Evolutionary conservation across 1,284 basidiomycete genomes (phyloP).

Genomic region (Amylostereum areolatum): DNA sequence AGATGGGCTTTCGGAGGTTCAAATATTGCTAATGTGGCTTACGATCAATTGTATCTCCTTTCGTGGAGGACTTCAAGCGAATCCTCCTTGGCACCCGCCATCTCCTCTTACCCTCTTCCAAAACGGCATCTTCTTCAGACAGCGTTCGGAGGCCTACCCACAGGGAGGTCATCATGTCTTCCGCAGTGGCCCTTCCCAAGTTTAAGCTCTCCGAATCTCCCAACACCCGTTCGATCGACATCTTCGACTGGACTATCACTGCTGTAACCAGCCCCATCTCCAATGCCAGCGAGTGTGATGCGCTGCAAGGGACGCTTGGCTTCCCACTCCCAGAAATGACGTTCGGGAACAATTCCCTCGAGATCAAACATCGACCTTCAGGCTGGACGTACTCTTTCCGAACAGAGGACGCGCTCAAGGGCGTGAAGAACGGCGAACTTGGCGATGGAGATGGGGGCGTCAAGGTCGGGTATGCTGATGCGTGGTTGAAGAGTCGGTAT

Average conservation of each 20-base stretch:
- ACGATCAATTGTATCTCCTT: neutral
- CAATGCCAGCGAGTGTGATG: conserved; percentile 70
- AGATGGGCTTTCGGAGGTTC: neutral
- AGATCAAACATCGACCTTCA: conserved; percentile 54
- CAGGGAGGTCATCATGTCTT: conserved; percentile 27
- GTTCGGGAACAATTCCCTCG: conserved; percentile 83
- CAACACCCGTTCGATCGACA: conserved; percentile 59
- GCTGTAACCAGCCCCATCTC: conserved; percentile 68
- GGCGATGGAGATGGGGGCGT: conserved; percentile 81
- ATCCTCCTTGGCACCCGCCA: neutral
- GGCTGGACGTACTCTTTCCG: conserved; percentile 69
- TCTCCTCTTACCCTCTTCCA: conserved; percentile 8
- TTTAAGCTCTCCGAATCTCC: conserved; percentile 62
- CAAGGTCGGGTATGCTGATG: conserved; percentile 91
- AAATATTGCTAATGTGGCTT: neutral
- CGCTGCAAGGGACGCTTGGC: conserved; percentile 54
- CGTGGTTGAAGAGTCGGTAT: conserved; percentile 87
- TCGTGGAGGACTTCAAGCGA: conserved; percentile 1
- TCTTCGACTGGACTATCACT: conserved; percentile 60
- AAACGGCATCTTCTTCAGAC: conserved; percentile 1
- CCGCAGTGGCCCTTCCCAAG: conserved; percentile 44
- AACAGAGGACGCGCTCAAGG: conserved; percentile 63
- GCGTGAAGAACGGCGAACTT: conserved; percentile 75
- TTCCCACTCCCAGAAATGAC: conserved; percentile 96
- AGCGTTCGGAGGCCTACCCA: conserved; percentile 9